Conservation (phyloP, 148 eudicot species). For the Rhododendron ferrugineum region DNA sequence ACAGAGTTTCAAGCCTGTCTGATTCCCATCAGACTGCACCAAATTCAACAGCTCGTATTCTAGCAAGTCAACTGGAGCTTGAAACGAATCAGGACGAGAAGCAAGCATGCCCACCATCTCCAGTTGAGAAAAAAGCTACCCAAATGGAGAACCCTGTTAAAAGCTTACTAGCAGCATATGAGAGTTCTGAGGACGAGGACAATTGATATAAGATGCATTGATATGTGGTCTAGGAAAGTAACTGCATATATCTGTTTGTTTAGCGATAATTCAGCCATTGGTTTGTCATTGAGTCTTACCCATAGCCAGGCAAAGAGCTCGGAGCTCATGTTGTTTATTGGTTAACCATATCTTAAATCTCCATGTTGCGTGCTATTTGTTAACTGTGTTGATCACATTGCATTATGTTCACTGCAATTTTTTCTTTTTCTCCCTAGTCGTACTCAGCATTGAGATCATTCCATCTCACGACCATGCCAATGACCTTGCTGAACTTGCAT, state of each 20-base stretch:
- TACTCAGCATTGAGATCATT: background rate
- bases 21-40: constrained; percentile 15
- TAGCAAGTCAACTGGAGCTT: constrained; percentile 8
- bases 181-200: constrained; percentile 78
- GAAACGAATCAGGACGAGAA: constrained; percentile 19
- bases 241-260: background rate
- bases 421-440: background rate
- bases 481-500: background rate
- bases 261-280: background rate
- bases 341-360: background rate
- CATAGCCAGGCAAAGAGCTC: background rate
- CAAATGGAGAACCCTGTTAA: constrained; percentile 46
- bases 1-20: constrained; percentile 39
- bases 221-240: background rate
- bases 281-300: background rate
- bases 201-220: constrained; percentile 28
- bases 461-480: background rate
- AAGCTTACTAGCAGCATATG: constrained; percentile 75
- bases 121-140: constrained; percentile 20
- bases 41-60: constrained; percentile 11
- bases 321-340: background rate
- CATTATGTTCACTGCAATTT: background rate
- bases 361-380: background rate
- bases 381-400: background rate
- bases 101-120: constrained; percentile 11